Base-by-base conservation (phyloP, 2,329 filamentous ascomycete genomes). In the Colletotrichum tabaci region DNA sequence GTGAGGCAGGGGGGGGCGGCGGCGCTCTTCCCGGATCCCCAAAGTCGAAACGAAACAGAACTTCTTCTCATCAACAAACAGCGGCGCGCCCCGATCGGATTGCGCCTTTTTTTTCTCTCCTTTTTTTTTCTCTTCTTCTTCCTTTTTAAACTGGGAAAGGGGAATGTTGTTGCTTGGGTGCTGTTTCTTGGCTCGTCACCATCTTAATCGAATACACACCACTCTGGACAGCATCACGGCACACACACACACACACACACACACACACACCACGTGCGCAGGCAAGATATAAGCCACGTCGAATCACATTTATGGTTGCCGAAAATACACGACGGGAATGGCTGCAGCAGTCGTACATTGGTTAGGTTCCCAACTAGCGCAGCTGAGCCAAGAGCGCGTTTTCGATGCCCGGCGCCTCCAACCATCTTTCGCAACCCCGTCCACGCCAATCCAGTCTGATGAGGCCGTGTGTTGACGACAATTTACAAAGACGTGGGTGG, bases 281-380 rank as follows among this genome's bases (percentile, higher is more conserved):
- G 5, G 47, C 47, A 49, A 10, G n/a, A 23, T 21, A 23, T 23
- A 49, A 21, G 47, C 47, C 47, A 49, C n/a, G 47, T 21, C 47
- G 47, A 23, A 49, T 23, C 47, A 49, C 47, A n/a, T 21, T 21
- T n/a, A 13, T 23, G 21, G 47, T 21, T 23, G 21, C n/a, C 21
- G 9, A 21, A 10, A 23, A 8, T 23, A 16, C 55, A 16, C 18
- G 42, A 61, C 57, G 57, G 57, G 57, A 61, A 62, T 52, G 46
- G 58, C 40, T 56, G 50, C 62, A 38, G 49, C 42, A 44, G 50
- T 40, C 50, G 21, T 38, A 42, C 62, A 38, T 58, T 47, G 53
- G 47, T 26, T 40, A 55, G 63, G 52, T 16, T 53, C 35, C 21
- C 40, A 38, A 8, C 26, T 18, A 50, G 18, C 46, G 30, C 44